Base-by-base conservation (phyloP, 129 eudicot species). In the Pseudognaphalium luteoalbum region DNA sequence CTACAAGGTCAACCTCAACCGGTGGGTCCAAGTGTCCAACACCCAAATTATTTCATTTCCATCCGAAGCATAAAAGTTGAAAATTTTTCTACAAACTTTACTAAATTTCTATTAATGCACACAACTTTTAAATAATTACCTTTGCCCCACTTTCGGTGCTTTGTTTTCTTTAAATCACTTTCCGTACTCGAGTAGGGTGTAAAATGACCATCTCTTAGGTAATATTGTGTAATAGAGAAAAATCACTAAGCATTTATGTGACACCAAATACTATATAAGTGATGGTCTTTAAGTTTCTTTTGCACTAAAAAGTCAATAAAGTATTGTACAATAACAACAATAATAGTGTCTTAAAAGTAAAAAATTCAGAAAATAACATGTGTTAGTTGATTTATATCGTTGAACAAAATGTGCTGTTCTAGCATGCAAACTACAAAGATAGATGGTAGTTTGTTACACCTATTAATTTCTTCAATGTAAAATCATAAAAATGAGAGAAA, bases 1-100 rank as follows among this genome's bases (percentile, higher is more conserved):
- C 71, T 58, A 42, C 5, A 69, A 78, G 76, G 71, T 78, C 74
- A 77, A 68, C 75, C 74, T 67, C 68, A 77, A 67, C n/a, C 34
- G 60, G 67, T 66, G 58, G 73, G 74, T 4, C 80, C 66, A 67
- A 32, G 21, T 4, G 21, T 62, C 56, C 25, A 41, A 4, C 22
- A 22, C 54, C 67, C 67, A 79, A 79, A 35, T 72, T 54, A 79
- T 79, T 72, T 62, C 58, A 52, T 61, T 79, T 71, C 4, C 20
- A 19, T 29, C 28, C 25, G 28, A 3, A 65, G 44, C 28, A 15
- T 39, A 78, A 28, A 78, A 28, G 51, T 33, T 60, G 28, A 29
- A 50, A 44, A 34, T 44, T 63, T 25, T 33, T 1, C 25, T 32
- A 12, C 37, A 47, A 51, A 51, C 71, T 70, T 70, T 62, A 72